A percentile compares a stretch with the other conserved stretches of the same genome.
These are phyloP conservation scores for Aspergillus alliaceus DNA, from an alignment of 2,329 filamentous ascomycete species.

Conservation along the genomic window DNA sequence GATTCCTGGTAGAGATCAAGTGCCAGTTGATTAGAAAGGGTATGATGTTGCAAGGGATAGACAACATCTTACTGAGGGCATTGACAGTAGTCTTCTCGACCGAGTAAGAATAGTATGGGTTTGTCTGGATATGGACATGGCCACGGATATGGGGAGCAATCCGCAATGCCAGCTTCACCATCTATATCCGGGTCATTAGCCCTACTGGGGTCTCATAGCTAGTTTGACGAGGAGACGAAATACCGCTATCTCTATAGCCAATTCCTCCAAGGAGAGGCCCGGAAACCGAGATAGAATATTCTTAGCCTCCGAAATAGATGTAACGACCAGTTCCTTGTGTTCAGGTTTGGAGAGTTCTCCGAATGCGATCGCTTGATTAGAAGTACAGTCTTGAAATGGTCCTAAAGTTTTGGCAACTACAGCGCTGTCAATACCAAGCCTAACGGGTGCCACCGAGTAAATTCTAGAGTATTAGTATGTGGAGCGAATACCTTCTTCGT, in stretches of 20 bases:
- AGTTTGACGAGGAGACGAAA: conserved; percentile 2
- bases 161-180: conserved; percentile 55
- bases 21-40: not conserved
- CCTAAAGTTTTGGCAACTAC: conserved; percentile 48
- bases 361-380: conserved; percentile 57
- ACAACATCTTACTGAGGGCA: conserved; percentile 46
- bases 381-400: conserved; percentile 56
- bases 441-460: not conserved
- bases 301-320: conserved; percentile 24
- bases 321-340: conserved; percentile 29
- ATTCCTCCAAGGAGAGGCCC: conserved; percentile 43
- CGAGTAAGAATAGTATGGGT: conserved; percentile 57
- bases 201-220: not conserved
- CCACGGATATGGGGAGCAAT: conserved; percentile 53
- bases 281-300: conserved; percentile 41
- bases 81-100: conserved; percentile 51
- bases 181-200: conserved; percentile 37
- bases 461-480: not conserved
- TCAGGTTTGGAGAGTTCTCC: conserved; percentile 47
- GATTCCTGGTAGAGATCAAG: conserved; percentile 44
- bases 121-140: conserved; percentile 60
- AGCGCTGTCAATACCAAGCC: not conserved
- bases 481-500: conserved; percentile 44
- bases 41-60: not conserved
- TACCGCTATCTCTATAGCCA: conserved; percentile 59